A percentile compares a stretch with the other conserved stretches of the same genome.
phyloP scores from a whole-genome alignment of 2,329 filamentous ascomycete species.

The Xylogone sp. region DNA sequence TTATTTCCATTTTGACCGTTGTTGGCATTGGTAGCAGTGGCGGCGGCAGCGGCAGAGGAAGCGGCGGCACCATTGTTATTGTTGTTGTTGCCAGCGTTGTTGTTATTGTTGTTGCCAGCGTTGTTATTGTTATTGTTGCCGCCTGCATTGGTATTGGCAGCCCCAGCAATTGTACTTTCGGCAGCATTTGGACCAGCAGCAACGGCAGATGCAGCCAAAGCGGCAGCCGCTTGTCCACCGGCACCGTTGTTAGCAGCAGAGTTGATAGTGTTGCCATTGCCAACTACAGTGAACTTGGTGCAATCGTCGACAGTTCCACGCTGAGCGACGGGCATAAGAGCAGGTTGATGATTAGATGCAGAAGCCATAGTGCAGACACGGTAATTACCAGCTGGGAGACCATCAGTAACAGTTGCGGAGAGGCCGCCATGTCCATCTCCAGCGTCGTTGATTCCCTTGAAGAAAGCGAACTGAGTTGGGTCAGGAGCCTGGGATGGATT shows the following conservation, averaged over 20 bases:
- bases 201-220: conserved; percentile 10
- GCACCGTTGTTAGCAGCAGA: conserved; percentile 14
- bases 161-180: conserved; percentile 2
- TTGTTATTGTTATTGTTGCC: conserved; percentile 1
- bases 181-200: conserved; percentile 7
- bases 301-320: conserved; percentile 42
- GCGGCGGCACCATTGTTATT: neutral
- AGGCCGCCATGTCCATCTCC: conserved; percentile 35
- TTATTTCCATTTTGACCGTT: neutral
- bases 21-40: neutral
- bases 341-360: conserved; percentile 39
- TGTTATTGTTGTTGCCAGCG: neutral
- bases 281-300: conserved; percentile 36
- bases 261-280: conserved; percentile 15
- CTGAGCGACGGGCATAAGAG: conserved; percentile 40
- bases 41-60: conserved; percentile 1
- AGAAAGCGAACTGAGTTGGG: conserved; percentile 33
- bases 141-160: neutral
- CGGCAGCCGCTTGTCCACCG: conserved; percentile 14
- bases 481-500: conserved; percentile 26
- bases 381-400: conserved; percentile 38
- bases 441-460: conserved; percentile 38
- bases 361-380: conserved; percentile 40
- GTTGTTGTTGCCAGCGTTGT: neutral
- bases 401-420: conserved; percentile 32